These are phyloP conservation scores for Arbutus unedo DNA, from an alignment of 148 eudicot genomes.

Conservation along the genomic window DNA sequence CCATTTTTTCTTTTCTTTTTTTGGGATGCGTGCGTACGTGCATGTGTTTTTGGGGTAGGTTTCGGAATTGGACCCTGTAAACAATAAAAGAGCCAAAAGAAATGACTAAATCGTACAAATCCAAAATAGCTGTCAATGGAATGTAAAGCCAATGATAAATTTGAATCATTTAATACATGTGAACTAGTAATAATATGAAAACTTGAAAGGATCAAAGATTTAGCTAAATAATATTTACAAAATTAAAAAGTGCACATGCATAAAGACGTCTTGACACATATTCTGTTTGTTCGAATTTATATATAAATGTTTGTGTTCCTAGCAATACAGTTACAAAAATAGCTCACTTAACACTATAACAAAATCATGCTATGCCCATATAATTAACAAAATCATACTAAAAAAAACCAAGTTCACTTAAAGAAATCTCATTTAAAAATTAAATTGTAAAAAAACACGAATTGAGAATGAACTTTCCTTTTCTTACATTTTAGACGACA, in stretches of 20 bases:
- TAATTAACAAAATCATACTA: too few species aligned
- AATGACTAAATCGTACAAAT: neutral
- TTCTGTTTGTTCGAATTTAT: neutral
- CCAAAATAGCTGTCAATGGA: neutral
- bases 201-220: neutral
- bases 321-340: neutral
- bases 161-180: neutral
- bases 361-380: too few species aligned
- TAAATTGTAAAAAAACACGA: neutral
- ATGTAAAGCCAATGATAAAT: neutral
- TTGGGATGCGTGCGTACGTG: neutral
- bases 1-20: neutral
- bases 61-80: neutral
- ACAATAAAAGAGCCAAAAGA: neutral
- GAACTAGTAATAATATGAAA: neutral
- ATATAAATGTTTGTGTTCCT: neutral
- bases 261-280: neutral
- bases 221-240: neutral
- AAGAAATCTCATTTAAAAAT: neutral
- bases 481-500: neutral
- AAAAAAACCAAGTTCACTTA: neutral
- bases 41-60: neutral
- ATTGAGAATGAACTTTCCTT: neutral
- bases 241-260: neutral
- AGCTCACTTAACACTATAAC: too few species aligned